These are phyloP conservation scores for Penicillium roqueforti DNA, from an alignment of 495 filamentous ascomycete species.

Conservation along the genomic window DNA sequence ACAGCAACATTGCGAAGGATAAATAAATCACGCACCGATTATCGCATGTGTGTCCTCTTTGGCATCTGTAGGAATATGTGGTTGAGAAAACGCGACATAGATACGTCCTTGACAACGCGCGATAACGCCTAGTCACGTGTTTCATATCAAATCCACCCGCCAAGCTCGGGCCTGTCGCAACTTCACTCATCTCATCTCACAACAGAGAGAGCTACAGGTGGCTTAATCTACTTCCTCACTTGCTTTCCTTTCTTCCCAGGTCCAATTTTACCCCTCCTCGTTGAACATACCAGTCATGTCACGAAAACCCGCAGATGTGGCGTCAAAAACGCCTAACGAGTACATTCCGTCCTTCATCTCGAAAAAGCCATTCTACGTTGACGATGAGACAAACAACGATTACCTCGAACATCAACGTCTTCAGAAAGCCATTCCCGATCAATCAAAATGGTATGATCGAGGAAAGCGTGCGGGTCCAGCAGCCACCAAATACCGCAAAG, in stretches of 20 bases:
- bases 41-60: constrained; percentile 5
- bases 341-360: constrained; percentile 98
- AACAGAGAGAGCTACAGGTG: constrained; percentile 1
- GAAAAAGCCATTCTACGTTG: constrained; percentile 95
- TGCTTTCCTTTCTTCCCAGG: neutral
- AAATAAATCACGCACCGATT: neutral
- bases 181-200: constrained; percentile 3
- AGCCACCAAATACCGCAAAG: constrained; percentile 95
- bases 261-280: neutral
- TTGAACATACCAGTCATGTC: constrained; percentile 29
- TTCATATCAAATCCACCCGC: neutral
- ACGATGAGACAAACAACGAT: constrained; percentile 75
- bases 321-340: constrained; percentile 81
- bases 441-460: constrained; percentile 86
- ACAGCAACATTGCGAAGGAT: constrained; percentile 29
- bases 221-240: neutral
- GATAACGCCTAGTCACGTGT: constrained; percentile 37
- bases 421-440: constrained; percentile 57
- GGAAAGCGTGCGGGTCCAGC: constrained; percentile 75
- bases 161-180: neutral
- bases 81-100: constrained; percentile 2
- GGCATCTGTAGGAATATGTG: neutral
- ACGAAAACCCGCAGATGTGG: constrained; percentile 48
- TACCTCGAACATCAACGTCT: constrained; percentile 97
- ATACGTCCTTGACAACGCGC: constrained; percentile 15